phyloP scores from a whole-genome alignment of 257 asterid species.

The Solanum medicagineum region DNA sequence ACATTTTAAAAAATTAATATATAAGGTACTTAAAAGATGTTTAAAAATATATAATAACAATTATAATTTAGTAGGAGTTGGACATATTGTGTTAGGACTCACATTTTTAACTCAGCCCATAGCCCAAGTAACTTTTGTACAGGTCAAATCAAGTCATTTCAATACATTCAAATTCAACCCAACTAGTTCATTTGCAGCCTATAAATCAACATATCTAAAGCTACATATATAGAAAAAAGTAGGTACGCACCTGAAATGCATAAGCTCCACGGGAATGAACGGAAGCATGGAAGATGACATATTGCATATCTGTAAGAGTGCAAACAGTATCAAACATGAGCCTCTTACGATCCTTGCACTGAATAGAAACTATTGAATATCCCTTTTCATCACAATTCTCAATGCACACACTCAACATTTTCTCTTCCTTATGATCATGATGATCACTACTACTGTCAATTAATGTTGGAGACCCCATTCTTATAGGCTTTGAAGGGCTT shows the following conservation, averaged over 20 bases:
- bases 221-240: background rate
- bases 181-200: too few species aligned
- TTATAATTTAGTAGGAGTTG: too few species aligned
- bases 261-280: conserved; percentile 45
- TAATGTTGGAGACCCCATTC: background rate
- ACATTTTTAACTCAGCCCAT: too few species aligned
- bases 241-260: conserved; percentile 56
- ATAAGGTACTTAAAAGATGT: too few species aligned
- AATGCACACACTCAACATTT: conserved; percentile 18
- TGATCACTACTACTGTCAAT: background rate
- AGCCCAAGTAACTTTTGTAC: too few species aligned
- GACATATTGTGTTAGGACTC: too few species aligned
- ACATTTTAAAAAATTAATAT: too few species aligned
- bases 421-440: conserved; percentile 18
- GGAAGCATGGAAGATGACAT: conserved; percentile 67
- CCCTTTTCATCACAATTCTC: conserved; percentile 71
- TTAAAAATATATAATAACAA: too few species aligned
- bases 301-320: conserved; percentile 70
- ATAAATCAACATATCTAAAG: background rate
- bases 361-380: conserved; percentile 47
- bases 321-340: conserved; percentile 80
- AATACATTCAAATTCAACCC: too few species aligned
- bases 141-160: too few species aligned
- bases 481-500: background rate
- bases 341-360: conserved; percentile 57